phyloP scores from a whole-genome alignment of 495 filamentous ascomycete genomes.

The Xylaria sp. region DNA sequence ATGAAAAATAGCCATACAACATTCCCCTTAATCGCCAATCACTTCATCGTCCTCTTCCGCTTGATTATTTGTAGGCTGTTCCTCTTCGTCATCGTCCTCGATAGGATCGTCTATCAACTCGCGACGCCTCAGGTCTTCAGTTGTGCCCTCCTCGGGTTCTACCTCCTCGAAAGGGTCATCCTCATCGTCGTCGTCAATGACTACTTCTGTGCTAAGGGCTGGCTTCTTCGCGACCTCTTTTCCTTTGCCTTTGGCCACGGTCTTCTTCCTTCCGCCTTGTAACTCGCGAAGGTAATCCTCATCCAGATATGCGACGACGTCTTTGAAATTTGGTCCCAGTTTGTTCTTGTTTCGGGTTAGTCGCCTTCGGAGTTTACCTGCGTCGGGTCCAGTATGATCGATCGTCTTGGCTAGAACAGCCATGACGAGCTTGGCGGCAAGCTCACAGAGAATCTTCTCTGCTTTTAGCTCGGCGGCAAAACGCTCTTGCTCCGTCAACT shows the following conservation, averaged over 20 bases:
- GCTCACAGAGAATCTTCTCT: conserved; percentile 83
- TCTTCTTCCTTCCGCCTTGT: conserved; percentile 51
- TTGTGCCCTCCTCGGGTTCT: conserved; percentile 58
- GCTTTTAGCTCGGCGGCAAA: conserved; percentile 69
- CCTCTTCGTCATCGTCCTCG: conserved; percentile 59
- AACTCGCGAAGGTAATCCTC: conserved; percentile 55
- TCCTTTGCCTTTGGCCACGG: conserved; percentile 53
- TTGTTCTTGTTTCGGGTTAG: conserved; percentile 70
- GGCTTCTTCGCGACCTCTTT: conserved; percentile 55
- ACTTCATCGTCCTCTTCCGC: conserved; percentile 69
- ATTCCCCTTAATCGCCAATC: conserved; percentile 67
- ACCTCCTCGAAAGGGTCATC: conserved; percentile 58
- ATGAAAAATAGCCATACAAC: conserved; percentile 18
- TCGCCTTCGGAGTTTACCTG: conserved; percentile 66
- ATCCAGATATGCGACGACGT: conserved; percentile 77
- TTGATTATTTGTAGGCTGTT: conserved; percentile 37
- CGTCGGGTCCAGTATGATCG: conserved; percentile 64
- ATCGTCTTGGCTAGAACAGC: conserved; percentile 75
- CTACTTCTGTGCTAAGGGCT: conserved; percentile 52
- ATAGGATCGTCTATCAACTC: conserved; percentile 63
- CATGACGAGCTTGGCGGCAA: conserved; percentile 82
- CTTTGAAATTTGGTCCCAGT: conserved; percentile 77
- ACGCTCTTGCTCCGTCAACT: conserved; percentile 59
- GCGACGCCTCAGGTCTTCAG: conserved; percentile 67
- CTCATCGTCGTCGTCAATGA: conserved; percentile 58